Evolutionary conservation across 768 basidiomycete species (phyloP).

Genomic region (Suillus discolor): DNA sequence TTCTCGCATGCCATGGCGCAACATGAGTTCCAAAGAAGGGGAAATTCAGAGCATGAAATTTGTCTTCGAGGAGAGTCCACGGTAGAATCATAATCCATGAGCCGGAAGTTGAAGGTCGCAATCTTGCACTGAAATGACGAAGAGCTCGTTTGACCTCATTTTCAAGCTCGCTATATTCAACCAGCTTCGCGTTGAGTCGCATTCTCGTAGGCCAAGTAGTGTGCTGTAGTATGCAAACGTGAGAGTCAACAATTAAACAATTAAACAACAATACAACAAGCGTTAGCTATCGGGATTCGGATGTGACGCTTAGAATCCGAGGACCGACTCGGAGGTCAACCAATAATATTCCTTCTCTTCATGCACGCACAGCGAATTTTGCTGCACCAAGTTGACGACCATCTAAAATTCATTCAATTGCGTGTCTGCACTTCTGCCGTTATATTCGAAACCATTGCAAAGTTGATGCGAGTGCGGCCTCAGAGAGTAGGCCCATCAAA

Average conservation of each 20-base stretch:
- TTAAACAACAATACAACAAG: too few relatives aligned
- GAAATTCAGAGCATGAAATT: too few relatives aligned
- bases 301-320: too few relatives aligned
- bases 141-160: background rate
- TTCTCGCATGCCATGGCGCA: too few relatives aligned
- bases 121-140: background rate
- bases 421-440: background rate
- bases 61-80: too few relatives aligned
- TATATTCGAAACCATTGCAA: background rate
- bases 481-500: background rate
- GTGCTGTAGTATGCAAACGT: background rate
- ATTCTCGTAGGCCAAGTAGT: background rate
- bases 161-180: background rate
- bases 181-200: background rate
- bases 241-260: background rate
- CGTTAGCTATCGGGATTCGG: too few relatives aligned
- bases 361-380: too few relatives aligned
- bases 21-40: too few relatives aligned
- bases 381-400: background rate
- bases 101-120: constrained; percentile 27
- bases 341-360: too few relatives aligned
- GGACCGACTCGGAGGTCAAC: too few relatives aligned
- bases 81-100: too few relatives aligned
- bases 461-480: background rate
- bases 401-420: background rate